These are phyloP conservation scores for Xylaria flabelliformis DNA, from an alignment of 495 filamentous ascomycete genomes.

Conservation along the genomic window DNA sequence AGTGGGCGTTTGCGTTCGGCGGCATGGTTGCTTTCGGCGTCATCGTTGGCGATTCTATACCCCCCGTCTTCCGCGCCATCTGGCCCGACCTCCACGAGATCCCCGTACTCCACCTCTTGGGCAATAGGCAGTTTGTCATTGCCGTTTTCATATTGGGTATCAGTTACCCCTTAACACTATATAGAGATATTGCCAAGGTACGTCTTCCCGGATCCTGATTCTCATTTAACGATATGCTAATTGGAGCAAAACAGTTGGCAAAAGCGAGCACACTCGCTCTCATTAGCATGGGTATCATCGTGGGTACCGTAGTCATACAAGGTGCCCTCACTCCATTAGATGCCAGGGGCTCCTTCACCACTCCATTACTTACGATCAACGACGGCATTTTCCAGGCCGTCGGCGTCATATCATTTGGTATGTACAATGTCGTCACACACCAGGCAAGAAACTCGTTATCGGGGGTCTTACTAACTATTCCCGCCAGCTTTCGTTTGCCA, in stretches of 20 bases:
- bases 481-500: conserved; percentile 83
- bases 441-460: not conserved
- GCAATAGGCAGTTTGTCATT: conserved; percentile 82
- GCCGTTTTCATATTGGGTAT: conserved; percentile 81
- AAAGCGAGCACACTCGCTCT: conserved; percentile 93
- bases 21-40: conserved; percentile 98
- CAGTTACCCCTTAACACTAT: conserved; percentile 91
- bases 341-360: conserved; percentile 70
- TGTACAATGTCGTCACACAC: conserved; percentile 29
- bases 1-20: conserved; percentile 98
- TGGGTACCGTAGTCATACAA: conserved; percentile 88
- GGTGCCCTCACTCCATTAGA: conserved; percentile 73
- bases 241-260: conserved; percentile 66
- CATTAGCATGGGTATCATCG: conserved; percentile 88
- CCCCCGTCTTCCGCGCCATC: conserved; percentile 80
- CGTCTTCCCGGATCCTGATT: conserved; percentile 24
- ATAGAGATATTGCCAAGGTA: conserved; percentile 97
- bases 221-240: not conserved
- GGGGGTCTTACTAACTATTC: not conserved
- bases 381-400: conserved; percentile 92
- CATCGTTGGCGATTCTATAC: conserved; percentile 95
- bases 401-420: conserved; percentile 97
- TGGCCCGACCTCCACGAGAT: conserved; percentile 78
- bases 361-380: conserved; percentile 72
- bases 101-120: conserved; percentile 80